Percentiles rank a stretch among this genome's conserved stretches.
phyloP scores from a whole-genome alignment of 345 rosid genomes.

The Litchi chinensis region DNA sequence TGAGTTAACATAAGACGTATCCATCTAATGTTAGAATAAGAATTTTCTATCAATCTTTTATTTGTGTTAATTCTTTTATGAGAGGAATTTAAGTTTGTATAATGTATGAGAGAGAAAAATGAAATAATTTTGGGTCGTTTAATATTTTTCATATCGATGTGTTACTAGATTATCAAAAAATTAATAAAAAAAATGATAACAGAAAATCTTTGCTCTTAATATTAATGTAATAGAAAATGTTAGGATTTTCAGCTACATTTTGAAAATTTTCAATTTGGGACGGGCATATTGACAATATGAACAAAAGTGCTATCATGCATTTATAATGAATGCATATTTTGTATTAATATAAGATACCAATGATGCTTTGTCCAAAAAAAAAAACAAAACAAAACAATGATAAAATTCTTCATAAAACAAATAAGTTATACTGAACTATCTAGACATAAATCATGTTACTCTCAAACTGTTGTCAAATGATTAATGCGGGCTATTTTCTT shows the following conservation, averaged over 20 bases:
- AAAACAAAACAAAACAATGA: no score
- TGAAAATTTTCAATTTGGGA: neutral
- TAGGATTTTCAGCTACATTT: no score
- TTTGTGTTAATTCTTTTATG: no score
- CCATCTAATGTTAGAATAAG: neutral
- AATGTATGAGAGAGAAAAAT: no score
- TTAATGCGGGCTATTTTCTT: constrained; percentile 23
- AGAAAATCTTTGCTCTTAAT: neutral
- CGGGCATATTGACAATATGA: neutral
- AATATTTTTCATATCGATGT: no score
- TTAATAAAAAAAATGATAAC: no score
- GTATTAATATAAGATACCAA: neutral
- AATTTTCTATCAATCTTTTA: no score
- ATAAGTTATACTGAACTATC: neutral
- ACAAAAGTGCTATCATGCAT: neutral
- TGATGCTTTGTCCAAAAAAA: neutral
- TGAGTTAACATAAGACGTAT: neutral
- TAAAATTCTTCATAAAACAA: neutral
- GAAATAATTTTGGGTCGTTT: no score
- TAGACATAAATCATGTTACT: constrained; percentile 12
- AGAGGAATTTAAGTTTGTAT: no score
- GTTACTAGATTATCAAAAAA: no score
- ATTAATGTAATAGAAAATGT: neutral
- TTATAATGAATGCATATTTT: no score
- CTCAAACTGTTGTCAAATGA: constrained; percentile 17